Evolutionary conservation across 345 rosid genomes (phyloP), one percentile per base, ranked within the genome.

Genomic region (Murraya paniculata): DNA sequence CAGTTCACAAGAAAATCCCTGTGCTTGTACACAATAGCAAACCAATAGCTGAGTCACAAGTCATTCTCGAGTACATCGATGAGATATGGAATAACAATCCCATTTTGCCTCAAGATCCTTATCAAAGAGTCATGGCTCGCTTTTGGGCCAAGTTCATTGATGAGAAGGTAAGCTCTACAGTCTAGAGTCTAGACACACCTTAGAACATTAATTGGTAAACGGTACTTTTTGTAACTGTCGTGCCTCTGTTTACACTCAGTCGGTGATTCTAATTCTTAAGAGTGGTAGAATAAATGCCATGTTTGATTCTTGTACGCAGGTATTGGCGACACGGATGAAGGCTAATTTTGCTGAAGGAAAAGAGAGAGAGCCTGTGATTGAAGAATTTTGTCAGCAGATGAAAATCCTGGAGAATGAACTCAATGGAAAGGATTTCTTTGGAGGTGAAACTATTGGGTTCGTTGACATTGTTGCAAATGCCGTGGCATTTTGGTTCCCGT

Each of bases 1-100:
- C 90, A 1, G 72, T 84, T 35, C 71, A 75, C 57, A 82, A 85
- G 81, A 84, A 87, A 67, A 74, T 86, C 2, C 87, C 89, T 4
- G 88, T 88, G 73, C 80, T 88, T 70, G 61, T 86, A 10, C 89
- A 86, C 84, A 85, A 82, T 7, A 86, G 81, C 13, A 82, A 87
- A 41, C 25, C 85, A 14, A 8, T 87, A 7, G 13, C 62, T 4
- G 88, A 88, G 78, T 89, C 90, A 24, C 74, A 33, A 4, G 30
- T 85, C 0, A 89, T 85, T 2, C 81, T 88, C 14, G 85, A 88
- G 10, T 89, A 87, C 74, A 84, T 89, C 74, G 88, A 89, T 16
- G 83, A 87, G 69, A 87, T 84, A 21, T 84, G 90, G 91, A 77
- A 73, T 19, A 22, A 31, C 19, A 81, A 81, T 74, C 89, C 86